Base-by-base conservation (phyloP, 805 yeast species). In the Kurtzmaniella fragi region DNA sequence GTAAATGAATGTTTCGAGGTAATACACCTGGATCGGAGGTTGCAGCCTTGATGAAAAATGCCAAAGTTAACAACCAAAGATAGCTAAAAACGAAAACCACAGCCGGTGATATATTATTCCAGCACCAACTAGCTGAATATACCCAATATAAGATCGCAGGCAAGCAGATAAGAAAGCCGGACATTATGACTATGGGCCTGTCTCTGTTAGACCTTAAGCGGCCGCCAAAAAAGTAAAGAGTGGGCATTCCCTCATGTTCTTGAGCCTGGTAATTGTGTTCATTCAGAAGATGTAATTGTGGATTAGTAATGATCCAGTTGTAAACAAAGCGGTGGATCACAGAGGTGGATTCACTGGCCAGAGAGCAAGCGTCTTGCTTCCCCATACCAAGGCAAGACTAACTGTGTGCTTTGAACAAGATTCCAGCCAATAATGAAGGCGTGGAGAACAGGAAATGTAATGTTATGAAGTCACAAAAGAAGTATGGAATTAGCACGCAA, bases 21-120 rank as follows among this genome's bases (percentile, higher is more conserved):
- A 83, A 50, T 3, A 72, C 57, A 0, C 95, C 95, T 0, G 95
- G 86, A 48, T 86, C 95, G 9, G 73, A 57, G 2, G 76, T 62
- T 0, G 84, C 69, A 0, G 83, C 80, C 40, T 60, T 70, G 6
- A 80, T 40, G 43, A 78, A 77, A 37, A 78, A 71, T 3, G 56
- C 35, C 1, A 77, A n/a, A 2, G 77, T 53, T 31, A 77, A 50
- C 4, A 67, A 34, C 84, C 84, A 81, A 29, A 75, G 52, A 49
- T 85, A 85, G 14, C 73, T 57, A 46, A 81, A 80, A 2, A 80
- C 36, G 0, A 84, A 62, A 4, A 78, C 81, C 4, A 68, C 49
- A 2, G 77, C 77, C 0, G 85, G 84, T 25, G 76, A 70, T 2
- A 77, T 53, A 32, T 77, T 47, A 39, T 65, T 54, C 86, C 88